Evolutionary conservation across 139 green algal genomes (phyloP), one percentile per base, ranked within the genome.

Genomic region (Chlorella sorokiniana): DNA sequence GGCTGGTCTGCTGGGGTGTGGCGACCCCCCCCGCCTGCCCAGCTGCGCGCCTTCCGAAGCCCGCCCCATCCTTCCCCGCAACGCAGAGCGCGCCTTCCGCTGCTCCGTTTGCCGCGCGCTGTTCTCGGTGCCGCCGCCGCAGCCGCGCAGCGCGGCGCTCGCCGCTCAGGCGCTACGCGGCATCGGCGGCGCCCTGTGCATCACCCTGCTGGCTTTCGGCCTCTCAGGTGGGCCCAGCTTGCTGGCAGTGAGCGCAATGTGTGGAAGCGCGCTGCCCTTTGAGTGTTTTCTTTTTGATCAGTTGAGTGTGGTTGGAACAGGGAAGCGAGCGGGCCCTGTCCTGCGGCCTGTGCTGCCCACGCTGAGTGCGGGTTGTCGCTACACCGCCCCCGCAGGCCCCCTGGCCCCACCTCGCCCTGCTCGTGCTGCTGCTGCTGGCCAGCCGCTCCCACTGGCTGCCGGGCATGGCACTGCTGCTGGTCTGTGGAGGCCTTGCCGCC

Each of bases 321-420:
- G 18, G 29, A 65, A 33, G 22, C 18, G 29, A 29, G 22, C 67
- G 56, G 3, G 16, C 31, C 2, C 1, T 18, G 70, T 16, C 7
- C 29, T 25, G 25, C 31, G 4, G 9, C 7, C 31, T 3, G 25
- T 35, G 41, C 73, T 69, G 51, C 54, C 38, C 0, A 23, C 25
- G 1, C 44, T 41, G 25, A 29, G 27, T 48, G 38, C 40, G 33
- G n/a, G 10, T 33, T 31, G 25, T 56, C 3, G 14, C 11, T 20
- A 23, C 35, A 35, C 2, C 42, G 31, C 33, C 22, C 2, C 31
- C 22, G 65, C 69, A 76, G 86, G 86, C 23, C 86, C 86, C 78
- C 38, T 88, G 79, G 83, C 86, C 83, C 27, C 86, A 88, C 67
- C 41, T 88, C 9, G 79, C 78, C 3, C 73, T 90, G 35, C 54